Evolutionary conservation across 306 rosid species (phyloP), one percentile per base, ranked within the genome.

Genomic region (Prunus kanzakura): DNA sequence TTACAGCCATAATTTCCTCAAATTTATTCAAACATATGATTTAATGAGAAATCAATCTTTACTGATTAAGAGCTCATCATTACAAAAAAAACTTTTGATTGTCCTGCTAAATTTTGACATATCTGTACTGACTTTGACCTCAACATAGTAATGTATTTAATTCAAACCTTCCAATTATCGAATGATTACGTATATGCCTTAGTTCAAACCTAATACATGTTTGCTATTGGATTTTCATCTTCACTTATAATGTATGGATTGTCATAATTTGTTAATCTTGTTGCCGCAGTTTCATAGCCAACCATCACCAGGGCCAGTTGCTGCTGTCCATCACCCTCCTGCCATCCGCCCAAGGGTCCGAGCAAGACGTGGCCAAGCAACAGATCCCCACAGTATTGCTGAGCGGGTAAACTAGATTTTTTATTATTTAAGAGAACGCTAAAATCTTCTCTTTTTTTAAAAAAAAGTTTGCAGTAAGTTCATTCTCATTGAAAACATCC

Each of bases 291-390:
- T 82, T 79, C 98, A 88, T 41, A 85, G 86, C 71, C 98, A 92
- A 54, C 62, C 76, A 50, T 55, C 67, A 45, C 82, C 86, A 25
- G 84, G 79, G 18, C 81, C 81, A 19, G 72, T 71, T 75, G 63
- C 78, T 74, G 65, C 79, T 25, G 64, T 79, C 56, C 88, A 85
- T 16, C 96, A 88, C 35, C 85, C 97, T 67, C 92, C 96, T 46
- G 56, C 82, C 19, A 78, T 91, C 35, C 97, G 97, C 55, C 99
- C 99, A 30, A 85, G 98, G 78, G 93, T 92, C 49, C 88, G 99
- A 83, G 99, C 99, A 57, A 87, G 99, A 80, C 89, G 99, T 74
- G 99, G 99, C 38, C 98, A 96, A 83, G 99, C 99, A 29, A 96
- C 99, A 1, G 99, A 96, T 73, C 99, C 99, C 62, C 99, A 96